Conservation (phyloP, 2,329 filamentous ascomycete species). For the Diplodia intermedia region DNA sequence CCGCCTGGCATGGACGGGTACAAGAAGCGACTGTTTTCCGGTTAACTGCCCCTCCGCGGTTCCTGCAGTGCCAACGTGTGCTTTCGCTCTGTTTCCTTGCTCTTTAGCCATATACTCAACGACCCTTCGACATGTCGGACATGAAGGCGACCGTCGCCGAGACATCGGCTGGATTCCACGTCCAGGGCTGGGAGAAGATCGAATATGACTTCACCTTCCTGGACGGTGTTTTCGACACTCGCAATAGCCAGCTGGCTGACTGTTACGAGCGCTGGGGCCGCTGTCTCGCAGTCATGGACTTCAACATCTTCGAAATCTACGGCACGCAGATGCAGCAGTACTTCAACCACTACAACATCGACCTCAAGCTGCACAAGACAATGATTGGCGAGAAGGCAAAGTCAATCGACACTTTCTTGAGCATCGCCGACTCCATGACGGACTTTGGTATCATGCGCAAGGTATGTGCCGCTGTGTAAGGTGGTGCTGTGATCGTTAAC, state of each 20-base stretch:
- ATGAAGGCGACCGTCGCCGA: slow-evolving; percentile 70
- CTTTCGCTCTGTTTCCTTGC: slow-evolving; percentile 25
- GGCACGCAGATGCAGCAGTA: slow-evolving; percentile 70
- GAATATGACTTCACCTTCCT: slow-evolving; percentile 78
- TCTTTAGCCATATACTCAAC: slow-evolving; percentile 30
- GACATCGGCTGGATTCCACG: slow-evolving; percentile 70
- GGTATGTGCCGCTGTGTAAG: slow-evolving; percentile 43
- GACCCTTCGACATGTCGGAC: slow-evolving; percentile 67
- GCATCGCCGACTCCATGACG: slow-evolving; percentile 76
- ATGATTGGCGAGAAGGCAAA: slow-evolving; percentile 79
- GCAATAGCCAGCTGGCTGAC: slow-evolving; percentile 67
- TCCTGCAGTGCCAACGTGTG: slow-evolving; percentile 14
- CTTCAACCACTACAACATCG: slow-evolving; percentile 68
- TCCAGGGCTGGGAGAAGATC: slow-evolving; percentile 77
- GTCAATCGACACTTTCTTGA: slow-evolving; percentile 72
- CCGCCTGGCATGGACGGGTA: neutral
- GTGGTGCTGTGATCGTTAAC: slow-evolving; percentile 40
- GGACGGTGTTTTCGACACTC: slow-evolving; percentile 69
- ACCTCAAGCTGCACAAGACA: slow-evolving; percentile 72
- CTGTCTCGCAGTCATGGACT: slow-evolving; percentile 72
- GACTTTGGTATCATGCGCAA: slow-evolving; percentile 74
- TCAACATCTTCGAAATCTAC: slow-evolving; percentile 74
- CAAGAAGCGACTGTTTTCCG: slow-evolving; percentile 19
- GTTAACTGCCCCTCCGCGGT: neutral
- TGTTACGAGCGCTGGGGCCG: slow-evolving; percentile 71